Conservation (phyloP, 164 flowering plant genomes). For the Magnolia officinalis region DNA sequence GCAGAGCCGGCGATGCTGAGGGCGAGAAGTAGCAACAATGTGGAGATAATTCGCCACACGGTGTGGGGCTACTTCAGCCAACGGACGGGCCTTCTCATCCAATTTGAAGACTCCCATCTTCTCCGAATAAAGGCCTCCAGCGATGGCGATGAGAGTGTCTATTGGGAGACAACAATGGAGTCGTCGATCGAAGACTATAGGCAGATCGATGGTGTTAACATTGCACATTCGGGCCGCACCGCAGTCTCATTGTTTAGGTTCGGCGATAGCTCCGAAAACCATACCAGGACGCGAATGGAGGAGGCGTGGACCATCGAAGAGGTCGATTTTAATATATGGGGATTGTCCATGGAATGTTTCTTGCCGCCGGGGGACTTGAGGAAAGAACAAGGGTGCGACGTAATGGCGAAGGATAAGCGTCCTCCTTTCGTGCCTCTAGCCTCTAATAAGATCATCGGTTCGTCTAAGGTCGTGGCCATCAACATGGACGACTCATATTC, state of each 20-base stretch:
- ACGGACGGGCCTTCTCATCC: conserved; percentile 68
- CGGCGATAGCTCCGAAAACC: conserved; percentile 57
- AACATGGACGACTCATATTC: conserved; percentile 33
- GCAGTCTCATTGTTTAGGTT: conserved; percentile 62
- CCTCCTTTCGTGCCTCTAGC: conserved; percentile 26
- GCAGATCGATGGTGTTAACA: conserved; percentile 64
- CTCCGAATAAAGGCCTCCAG: conserved; percentile 52
- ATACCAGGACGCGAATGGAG: conserved; percentile 76
- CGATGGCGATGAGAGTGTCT: conserved; percentile 41
- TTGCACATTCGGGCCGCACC: conserved; percentile 75
- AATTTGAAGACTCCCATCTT: conserved; percentile 76
- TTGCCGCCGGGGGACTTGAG: conserved; percentile 85
- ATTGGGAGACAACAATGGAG: conserved; percentile 93
- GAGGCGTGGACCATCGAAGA: conserved; percentile 86
- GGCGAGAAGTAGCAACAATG: conserved; percentile 70
- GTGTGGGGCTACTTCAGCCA: conserved; percentile 95
- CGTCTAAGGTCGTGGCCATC: conserved; percentile 57
- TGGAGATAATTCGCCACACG: conserved; percentile 78
- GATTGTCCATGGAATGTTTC: conserved; percentile 76
- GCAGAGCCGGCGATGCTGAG: conserved; percentile 48
- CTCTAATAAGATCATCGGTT: conserved; percentile 33
- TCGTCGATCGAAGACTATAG: conserved; percentile 65
- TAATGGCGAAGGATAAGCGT: conserved; percentile 16
- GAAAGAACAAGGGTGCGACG: conserved; percentile 40
- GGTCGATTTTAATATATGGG: conserved; percentile 79